Evolutionary conservation across 2,329 filamentous ascomycete genomes (phyloP), one percentile per base, ranked within the genome.

Genomic region (Phyllosticta ampelicida): DNA sequence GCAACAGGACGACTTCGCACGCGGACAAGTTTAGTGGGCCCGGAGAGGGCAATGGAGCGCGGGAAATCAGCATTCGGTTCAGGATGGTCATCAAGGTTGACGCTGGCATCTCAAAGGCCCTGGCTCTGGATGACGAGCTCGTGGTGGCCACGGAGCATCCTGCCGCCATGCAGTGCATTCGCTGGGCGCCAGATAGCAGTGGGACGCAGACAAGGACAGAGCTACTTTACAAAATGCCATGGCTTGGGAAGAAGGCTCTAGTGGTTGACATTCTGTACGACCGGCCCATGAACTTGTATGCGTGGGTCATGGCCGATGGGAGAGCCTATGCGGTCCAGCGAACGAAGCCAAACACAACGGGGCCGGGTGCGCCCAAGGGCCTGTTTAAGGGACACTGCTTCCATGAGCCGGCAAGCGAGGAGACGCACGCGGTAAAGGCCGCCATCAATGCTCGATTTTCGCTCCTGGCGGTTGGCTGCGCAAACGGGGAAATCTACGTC

Each of bases 1-100:
- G 70, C 20, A 71, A 69, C 63, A 70, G 69, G 61, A 68, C 74
- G 51, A 70, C 69, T 56, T 65, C 68, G 5, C 67, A 68, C 28
- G 69, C 68, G 52, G 71, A 73, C 49, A 65, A 65, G n/a, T 73
- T 73, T 57, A 69, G 67, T 72, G 89, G 89, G 0, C 83, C 87
- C 1, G 91, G 91, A 30, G 94, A 96, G 70, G 88, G 88, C 9
- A 81, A 81, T 53, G 89, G 89, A 3, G 85, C 96, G 54, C 83
- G 84, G 56, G 94, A 99, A 72, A 84, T 95, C 58, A 95, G 87
- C 65, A 80, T 99, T 53, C 87, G 90, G 10, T 99, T 99, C 73
- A 84, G 92, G 59, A 96, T 96, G 88, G 92, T 96, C 13, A 97
- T 99, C 68, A 95, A 95, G 70, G 90, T 99, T 18, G 94, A 99